Percentiles rank a stretch among this genome's conserved stretches.
Conservation (phyloP, 345 rosid genomes). For the Hirschfeldia incana region DNA sequence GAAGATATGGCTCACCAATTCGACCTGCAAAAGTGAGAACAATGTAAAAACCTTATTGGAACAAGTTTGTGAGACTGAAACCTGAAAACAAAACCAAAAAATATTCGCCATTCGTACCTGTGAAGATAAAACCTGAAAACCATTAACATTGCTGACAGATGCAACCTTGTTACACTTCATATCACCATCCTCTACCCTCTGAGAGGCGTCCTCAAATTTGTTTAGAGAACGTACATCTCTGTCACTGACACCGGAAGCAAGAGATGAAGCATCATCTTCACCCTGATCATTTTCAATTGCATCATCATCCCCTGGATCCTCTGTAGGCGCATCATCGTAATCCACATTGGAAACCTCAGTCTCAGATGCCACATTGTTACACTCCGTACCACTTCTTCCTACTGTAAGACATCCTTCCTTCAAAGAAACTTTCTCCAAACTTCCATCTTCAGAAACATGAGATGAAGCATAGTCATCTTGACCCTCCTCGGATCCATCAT, state of each 20-base stretch:
- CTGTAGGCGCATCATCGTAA: neutral
- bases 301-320: neutral
- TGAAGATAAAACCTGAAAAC: too few species aligned
- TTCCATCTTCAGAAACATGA: neutral
- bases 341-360: constrained; percentile 7
- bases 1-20: constrained; percentile 9
- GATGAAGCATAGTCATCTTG: constrained; percentile 2
- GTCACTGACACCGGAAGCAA: neutral
- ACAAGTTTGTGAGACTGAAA: neutral
- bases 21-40: neutral
- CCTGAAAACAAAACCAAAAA: neutral
- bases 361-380: neutral
- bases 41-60: neutral
- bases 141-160: too few species aligned
- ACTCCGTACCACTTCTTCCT: neutral
- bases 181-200: neutral
- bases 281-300: neutral
- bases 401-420: neutral
- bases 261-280: neutral
- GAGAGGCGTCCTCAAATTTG: too few species aligned
- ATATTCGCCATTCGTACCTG: too few species aligned
- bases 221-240: too few species aligned
- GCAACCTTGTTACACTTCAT: neutral
- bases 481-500: neutral
- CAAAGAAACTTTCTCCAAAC: neutral